A percentile compares a stretch with the other conserved stretches of the same genome.
Evolutionary conservation across 2,329 filamentous ascomycete species (phyloP).

Genomic region (Monosporascus sp.): DNA sequence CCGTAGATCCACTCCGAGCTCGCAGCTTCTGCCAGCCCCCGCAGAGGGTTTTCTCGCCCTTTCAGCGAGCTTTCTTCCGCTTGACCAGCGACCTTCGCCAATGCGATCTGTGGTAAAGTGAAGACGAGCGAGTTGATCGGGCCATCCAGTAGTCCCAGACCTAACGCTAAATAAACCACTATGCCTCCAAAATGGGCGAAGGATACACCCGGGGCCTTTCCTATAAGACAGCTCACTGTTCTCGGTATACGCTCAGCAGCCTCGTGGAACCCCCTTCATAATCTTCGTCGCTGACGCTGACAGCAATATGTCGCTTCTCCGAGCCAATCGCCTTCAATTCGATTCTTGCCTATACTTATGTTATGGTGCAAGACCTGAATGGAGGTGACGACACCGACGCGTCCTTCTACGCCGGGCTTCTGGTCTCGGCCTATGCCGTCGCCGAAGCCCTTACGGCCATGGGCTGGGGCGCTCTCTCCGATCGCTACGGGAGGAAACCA

Average conservation of each 20-base stretch:
- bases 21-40: not conserved
- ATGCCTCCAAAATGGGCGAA: not conserved
- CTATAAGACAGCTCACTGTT: constrained; percentile 40
- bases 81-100: not conserved
- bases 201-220: constrained; percentile 28
- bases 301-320: constrained; percentile 41
- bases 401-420: constrained; percentile 46
- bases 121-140: not conserved
- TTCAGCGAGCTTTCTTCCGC: not conserved
- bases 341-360: constrained; percentile 39
- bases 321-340: constrained; percentile 43
- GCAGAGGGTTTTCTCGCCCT: not conserved
- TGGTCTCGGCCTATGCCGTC: constrained; percentile 39
- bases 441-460: constrained; percentile 38
- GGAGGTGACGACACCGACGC: constrained; percentile 32
- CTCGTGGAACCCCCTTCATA: not conserved
- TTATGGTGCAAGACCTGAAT: constrained; percentile 36
- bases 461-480: constrained; percentile 37
- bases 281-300: not conserved
- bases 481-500: constrained; percentile 34
- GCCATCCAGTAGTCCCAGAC: too few relatives aligned
- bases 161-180: not conserved
- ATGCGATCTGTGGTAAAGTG: not conserved
- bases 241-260: constrained; percentile 24
- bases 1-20: not conserved